phyloP scores from a whole-genome alignment of 148 eudicot species.

The Camellia granthamiana region DNA sequence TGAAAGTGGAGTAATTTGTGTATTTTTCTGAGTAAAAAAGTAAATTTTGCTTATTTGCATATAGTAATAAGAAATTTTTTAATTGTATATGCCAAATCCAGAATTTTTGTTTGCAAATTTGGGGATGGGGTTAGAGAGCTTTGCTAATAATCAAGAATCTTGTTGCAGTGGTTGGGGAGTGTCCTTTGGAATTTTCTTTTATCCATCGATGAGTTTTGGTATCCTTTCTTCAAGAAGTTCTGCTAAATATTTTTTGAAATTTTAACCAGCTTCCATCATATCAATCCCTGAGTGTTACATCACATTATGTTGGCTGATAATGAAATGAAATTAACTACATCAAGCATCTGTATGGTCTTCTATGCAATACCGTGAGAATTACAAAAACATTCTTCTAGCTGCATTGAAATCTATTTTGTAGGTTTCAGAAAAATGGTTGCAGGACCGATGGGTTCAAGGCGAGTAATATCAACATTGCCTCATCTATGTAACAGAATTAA shows the following conservation, averaged over 20 bases:
- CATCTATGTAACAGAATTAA: constrained; percentile 36
- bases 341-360: neutral
- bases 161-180: too few species aligned
- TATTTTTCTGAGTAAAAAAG: too few species aligned
- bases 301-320: neutral
- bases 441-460: constrained; percentile 14
- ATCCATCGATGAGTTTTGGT: neutral
- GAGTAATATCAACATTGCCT: constrained; percentile 34
- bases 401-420: neutral
- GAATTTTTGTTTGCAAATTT: neutral
- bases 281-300: neutral
- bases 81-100: too few species aligned
- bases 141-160: too few species aligned
- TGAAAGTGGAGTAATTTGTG: too few species aligned
- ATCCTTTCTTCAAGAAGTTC: neutral
- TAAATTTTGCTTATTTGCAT: too few species aligned
- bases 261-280: neutral
- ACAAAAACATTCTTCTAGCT: neutral
- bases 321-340: neutral
- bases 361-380: constrained; percentile 3
- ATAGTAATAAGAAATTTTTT: too few species aligned
- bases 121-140: neutral
- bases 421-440: constrained; percentile 15
- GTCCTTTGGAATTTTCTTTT: neutral
- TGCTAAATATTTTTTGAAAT: neutral